Evolutionary conservation across 2,329 filamentous ascomycete genomes (phyloP), one percentile per base, ranked within the genome.

Genomic region (Mycocentrospora acerina): DNA sequence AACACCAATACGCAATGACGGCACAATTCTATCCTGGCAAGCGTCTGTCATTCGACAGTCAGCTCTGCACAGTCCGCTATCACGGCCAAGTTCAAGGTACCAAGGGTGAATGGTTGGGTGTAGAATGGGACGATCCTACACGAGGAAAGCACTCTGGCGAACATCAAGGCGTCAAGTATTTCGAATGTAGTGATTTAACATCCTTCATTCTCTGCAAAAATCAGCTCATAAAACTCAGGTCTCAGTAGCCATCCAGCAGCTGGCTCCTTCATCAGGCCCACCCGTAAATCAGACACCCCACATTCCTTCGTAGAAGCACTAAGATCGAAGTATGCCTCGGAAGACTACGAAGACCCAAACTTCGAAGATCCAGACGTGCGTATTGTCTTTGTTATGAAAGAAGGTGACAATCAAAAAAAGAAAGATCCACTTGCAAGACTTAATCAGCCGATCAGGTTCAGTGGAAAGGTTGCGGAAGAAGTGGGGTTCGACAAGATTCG

Each of bases 401-500:
- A 46, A 24, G 48, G 48, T 12, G 46, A 46, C 13, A 44, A 48
- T 26, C 29, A 42, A 12, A 56, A 57, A 12, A 49, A 32, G 8
- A 49, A 48, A 14, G 42, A 53, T n/a, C 42, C 48, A 7, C 35
- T 54, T 10, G 32, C 43, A 7, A 52, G 39, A 12, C 31, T 36
- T 11, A 57, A 57, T 7, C 74, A 76, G 33, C 74, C 80, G 32
- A 85, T 95, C 46, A 71, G 85, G 76, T 76, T 95, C 74, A 70
- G 87, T 68, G 76, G 78, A 25, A 97, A 97, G 69, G 79, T 90
- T 13, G 91, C 88, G 4, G 86, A 97, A 70, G 91, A 97, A 70
- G 81, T 97, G 24, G 93, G 93, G 19, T 97, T 97, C 55, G 90
- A 95, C 53, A 96, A 96, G 74, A 88, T 96, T 51, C 81, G 86